These are phyloP conservation scores for Asterella californica DNA, from an alignment of 225 moss, liverwort and hornwort species.

Conservation along the genomic window DNA sequence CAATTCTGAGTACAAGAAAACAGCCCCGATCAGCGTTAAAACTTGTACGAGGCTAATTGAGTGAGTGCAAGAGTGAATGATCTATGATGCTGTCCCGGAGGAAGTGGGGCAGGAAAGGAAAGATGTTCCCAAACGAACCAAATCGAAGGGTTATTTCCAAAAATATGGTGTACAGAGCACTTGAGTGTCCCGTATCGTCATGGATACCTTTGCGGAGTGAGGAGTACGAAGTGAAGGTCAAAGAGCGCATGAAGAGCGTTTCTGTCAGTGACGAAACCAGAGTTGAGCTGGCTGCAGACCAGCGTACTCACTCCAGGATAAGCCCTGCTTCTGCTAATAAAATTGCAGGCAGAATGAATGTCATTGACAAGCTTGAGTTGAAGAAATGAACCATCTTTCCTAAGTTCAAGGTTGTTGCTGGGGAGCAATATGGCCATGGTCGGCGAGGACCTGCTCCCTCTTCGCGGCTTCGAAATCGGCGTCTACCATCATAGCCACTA, in stretches of 20 bases:
- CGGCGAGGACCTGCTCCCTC: constrained; percentile 70
- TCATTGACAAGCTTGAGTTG: not conserved
- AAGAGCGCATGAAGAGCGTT: not conserved
- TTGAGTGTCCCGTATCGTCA: not conserved
- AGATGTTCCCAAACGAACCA: not conserved
- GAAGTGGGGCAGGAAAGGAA: not conserved
- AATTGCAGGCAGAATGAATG: not conserved
- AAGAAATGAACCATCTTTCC: constrained; percentile 54
- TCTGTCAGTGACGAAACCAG: not conserved
- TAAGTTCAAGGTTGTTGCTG: constrained; percentile 62
- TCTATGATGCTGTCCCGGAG: not conserved
- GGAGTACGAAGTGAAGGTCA: not conserved
- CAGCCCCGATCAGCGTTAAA: not conserved
- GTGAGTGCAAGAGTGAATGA: not conserved
- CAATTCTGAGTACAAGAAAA: not conserved
- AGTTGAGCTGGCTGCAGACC: not conserved
- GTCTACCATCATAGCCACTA: constrained; percentile 82
- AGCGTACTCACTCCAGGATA: not conserved
- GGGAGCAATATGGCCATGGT: constrained; percentile 58
- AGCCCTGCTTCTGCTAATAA: not conserved
- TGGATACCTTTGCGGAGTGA: not conserved
- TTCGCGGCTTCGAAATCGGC: constrained; percentile 60
- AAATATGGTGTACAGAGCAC: not conserved
- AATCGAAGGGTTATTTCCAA: not conserved
- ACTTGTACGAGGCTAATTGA: not conserved